Conservation (phyloP, 495 filamentous ascomycete genomes). For the Neurospora sp. region DNA sequence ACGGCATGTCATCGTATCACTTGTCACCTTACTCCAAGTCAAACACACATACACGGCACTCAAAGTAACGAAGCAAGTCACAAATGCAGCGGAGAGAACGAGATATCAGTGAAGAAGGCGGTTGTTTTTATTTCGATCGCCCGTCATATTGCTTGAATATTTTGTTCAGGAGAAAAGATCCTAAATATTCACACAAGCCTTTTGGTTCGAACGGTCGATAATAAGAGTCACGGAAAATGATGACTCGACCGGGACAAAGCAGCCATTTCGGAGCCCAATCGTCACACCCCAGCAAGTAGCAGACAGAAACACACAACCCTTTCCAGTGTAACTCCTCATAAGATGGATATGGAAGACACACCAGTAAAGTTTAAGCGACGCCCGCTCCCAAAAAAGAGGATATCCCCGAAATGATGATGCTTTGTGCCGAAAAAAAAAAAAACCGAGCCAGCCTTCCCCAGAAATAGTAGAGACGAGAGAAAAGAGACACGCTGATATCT, state of each 20-base stretch:
- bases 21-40: neutral
- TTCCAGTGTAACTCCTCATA: neutral
- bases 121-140: neutral
- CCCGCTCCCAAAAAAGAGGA: neutral
- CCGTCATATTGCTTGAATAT: neutral
- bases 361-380: neutral
- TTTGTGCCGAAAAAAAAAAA: neutral
- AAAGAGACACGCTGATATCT: neutral
- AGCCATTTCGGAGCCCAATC: neutral
- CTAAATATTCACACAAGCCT: neutral
- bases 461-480: neutral
- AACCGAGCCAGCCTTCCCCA: neutral
- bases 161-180: neutral
- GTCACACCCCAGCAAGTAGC: neutral
- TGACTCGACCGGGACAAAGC: neutral
- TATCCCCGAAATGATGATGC: neutral
- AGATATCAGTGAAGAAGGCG: neutral
- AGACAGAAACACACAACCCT: slow-evolving; percentile 1
- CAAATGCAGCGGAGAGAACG: neutral
- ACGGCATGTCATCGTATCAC: neutral
- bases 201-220: neutral
- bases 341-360: neutral
- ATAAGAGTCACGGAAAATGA: neutral
- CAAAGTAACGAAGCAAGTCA: neutral
- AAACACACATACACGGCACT: neutral